A percentile compares a stretch with the other conserved stretches of the same genome.
phyloP scores from a whole-genome alignment of 495 filamentous ascomycete species.

The Podospora didyma region DNA sequence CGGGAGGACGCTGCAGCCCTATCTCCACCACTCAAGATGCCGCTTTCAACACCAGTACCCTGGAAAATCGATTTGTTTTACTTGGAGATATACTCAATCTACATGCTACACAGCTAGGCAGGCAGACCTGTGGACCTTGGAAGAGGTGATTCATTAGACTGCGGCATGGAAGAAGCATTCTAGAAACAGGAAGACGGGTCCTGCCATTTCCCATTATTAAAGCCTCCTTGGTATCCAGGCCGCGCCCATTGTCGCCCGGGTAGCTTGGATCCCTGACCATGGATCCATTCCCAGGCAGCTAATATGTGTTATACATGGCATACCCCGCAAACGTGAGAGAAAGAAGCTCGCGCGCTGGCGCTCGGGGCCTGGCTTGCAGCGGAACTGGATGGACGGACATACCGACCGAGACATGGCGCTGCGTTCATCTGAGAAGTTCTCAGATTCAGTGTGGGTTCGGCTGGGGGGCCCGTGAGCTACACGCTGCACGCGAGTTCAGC shows the following conservation, averaged over 20 bases:
- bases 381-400: slow-evolving; percentile 1
- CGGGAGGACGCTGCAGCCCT: slow-evolving; percentile 24
- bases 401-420: slow-evolving; percentile 16
- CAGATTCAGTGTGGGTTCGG: background rate
- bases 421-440: background rate
- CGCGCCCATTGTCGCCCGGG: background rate
- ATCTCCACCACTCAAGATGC: slow-evolving; percentile 16
- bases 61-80: slow-evolving; percentile 10
- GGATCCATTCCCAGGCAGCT: background rate
- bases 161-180: slow-evolving; percentile 22
- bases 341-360: background rate
- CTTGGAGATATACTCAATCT: slow-evolving; percentile 20
- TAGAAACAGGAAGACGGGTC: slow-evolving; percentile 19
- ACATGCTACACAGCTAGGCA: slow-evolving; percentile 21
- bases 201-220: slow-evolving; percentile 17
- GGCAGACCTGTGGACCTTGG: slow-evolving; percentile 12
- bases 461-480: background rate
- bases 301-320: background rate
- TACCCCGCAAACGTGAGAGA: slow-evolving; percentile 3
- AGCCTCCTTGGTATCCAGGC: background rate
- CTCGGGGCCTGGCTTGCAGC: slow-evolving; percentile 12
- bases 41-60: slow-evolving; percentile 9
- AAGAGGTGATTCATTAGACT: slow-evolving; percentile 4
- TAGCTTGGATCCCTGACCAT: slow-evolving; percentile 2
- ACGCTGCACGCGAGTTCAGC: background rate